Percentiles rank a stretch among this genome's conserved stretches.
These are phyloP conservation scores for Xerocomellus intermedius DNA, from an alignment of 768 basidiomycete genomes.

Conservation along the genomic window DNA sequence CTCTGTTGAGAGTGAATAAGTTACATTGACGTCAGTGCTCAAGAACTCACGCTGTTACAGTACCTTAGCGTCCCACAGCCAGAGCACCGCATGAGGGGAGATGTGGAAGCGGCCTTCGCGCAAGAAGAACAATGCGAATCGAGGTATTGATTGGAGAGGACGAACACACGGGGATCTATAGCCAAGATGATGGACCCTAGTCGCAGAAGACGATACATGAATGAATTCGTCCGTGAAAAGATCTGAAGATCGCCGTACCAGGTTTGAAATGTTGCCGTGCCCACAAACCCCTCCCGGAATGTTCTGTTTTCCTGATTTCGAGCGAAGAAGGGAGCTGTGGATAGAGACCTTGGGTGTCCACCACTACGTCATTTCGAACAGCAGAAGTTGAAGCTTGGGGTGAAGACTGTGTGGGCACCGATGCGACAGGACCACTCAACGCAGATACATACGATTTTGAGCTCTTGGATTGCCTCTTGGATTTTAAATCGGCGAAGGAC, in stretches of 20 bases:
- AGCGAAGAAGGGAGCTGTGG: conserved; percentile 39
- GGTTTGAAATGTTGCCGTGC: conserved; percentile 33
- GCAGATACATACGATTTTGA: conserved; percentile 38
- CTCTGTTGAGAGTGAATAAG: conserved; percentile 33
- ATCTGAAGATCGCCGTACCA: conserved; percentile 32
- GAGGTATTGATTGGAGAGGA: conserved; percentile 63
- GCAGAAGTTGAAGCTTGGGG: conserved; percentile 15
- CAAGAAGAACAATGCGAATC: conserved; percentile 71
- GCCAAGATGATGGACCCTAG: conserved; percentile 62
- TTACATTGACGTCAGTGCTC: too few relatives aligned
- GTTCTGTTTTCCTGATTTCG: conserved; percentile 36
- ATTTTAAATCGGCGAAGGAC: conserved; percentile 37
- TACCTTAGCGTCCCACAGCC: conserved; percentile 71
- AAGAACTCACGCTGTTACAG: conserved; percentile 61
- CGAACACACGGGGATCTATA: conserved; percentile 57
- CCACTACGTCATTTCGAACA: neutral
- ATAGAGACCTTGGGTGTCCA: conserved; percentile 18
- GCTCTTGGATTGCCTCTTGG: conserved; percentile 29
- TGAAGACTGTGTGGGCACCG: conserved; percentile 26
- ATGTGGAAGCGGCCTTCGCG: conserved; percentile 36
- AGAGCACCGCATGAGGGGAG: conserved; percentile 66
- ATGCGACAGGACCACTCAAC: conserved; percentile 20
- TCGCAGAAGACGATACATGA: neutral
- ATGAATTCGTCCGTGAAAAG: neutral
- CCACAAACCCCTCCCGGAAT: conserved; percentile 49